Evolutionary conservation across 768 basidiomycete species (phyloP).

Genomic region (Pleurotus cornucopiae): DNA sequence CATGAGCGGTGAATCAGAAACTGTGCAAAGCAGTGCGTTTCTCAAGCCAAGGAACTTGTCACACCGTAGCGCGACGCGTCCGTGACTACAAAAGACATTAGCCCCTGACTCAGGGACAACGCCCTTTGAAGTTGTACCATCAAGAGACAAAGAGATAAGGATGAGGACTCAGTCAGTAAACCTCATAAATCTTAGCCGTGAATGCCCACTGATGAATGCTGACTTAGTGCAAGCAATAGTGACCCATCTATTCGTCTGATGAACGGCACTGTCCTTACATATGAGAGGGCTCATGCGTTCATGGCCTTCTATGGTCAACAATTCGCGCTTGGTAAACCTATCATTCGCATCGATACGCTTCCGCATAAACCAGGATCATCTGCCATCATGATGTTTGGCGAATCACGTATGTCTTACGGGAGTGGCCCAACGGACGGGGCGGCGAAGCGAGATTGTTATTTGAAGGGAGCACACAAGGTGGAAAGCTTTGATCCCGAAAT

Average conservation of each 20-base stretch:
- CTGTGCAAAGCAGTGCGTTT: too few relatives aligned
- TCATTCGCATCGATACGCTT: not conserved
- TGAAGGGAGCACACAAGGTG: not conserved
- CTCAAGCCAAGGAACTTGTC: too few relatives aligned
- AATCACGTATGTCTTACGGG: not conserved
- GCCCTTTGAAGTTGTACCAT: too few relatives aligned
- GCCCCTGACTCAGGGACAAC: too few relatives aligned
- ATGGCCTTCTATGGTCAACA: not conserved
- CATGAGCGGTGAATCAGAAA: too few relatives aligned
- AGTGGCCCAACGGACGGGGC: not conserved
- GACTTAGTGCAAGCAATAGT: too few relatives aligned
- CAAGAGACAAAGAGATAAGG: too few relatives aligned
- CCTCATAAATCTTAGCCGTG: too few relatives aligned
- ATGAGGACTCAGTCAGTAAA: too few relatives aligned
- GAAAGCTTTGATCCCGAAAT: not conserved
- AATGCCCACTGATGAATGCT: too few relatives aligned
- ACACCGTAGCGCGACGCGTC: too few relatives aligned
- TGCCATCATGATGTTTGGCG: not conserved
- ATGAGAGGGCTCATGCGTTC: not conserved
- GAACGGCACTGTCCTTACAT: not conserved
- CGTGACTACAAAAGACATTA: too few relatives aligned
- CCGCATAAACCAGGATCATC: not conserved
- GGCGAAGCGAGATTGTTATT: not conserved
- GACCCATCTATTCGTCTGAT: not conserved
- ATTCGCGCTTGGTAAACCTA: not conserved